Conservation (phyloP, 306 rosid genomes). For the Castanopsis chinensis region DNA sequence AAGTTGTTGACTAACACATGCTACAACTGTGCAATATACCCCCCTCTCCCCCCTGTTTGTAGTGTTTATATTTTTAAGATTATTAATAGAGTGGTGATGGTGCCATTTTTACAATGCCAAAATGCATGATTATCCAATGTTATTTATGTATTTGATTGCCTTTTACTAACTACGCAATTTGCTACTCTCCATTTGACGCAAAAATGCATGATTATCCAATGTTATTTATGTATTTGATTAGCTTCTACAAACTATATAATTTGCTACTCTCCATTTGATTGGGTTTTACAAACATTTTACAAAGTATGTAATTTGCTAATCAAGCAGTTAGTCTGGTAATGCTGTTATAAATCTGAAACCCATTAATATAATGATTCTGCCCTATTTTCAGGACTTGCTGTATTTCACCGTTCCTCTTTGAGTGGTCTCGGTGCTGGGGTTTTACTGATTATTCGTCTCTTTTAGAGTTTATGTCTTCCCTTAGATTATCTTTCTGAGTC, state of each 20-base stretch:
- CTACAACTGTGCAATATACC: no score
- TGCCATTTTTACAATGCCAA: neutral
- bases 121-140: neutral
- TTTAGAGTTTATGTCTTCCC: no score
- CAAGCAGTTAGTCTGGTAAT: neutral
- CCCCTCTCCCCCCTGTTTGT: neutral
- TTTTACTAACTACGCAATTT: neutral
- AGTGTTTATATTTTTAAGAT: neutral
- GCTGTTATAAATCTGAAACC: neutral
- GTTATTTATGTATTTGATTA: neutral
- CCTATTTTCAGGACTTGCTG: no score
- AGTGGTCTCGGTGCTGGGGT: no score
- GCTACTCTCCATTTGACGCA: neutral
- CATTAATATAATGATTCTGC: no score
- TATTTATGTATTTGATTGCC: neutral
- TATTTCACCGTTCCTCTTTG: no score
- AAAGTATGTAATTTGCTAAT: neutral
- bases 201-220: neutral
- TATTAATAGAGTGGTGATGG: neutral
- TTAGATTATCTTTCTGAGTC: no score
- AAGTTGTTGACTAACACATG: constrained; percentile 2
- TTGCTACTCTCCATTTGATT: neutral
- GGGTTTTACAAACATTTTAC: neutral
- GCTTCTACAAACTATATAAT: neutral
- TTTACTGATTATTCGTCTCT: no score